Evolutionary conservation across 106 monocot species (phyloP).

Genomic region (Dendrobium catenatum): DNA sequence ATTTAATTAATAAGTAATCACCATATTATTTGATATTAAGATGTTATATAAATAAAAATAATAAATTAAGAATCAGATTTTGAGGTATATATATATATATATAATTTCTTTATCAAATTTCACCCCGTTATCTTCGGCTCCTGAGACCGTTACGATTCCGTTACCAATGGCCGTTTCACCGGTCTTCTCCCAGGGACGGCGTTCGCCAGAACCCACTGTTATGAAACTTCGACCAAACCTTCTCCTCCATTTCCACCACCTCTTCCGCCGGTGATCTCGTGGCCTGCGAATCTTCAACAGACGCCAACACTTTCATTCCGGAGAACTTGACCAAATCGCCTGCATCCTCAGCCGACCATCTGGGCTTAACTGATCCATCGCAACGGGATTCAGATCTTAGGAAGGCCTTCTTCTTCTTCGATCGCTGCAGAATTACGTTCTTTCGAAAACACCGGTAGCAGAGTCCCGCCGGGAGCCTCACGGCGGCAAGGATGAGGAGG

Average conservation of each 20-base stretch:
- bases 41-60: no score
- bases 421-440: background rate
- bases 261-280: constrained; percentile 23
- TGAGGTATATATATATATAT: no score
- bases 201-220: constrained; percentile 77
- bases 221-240: constrained; percentile 56
- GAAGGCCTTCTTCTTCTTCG: constrained; percentile 1
- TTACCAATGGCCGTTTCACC: background rate
- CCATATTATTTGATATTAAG: no score
- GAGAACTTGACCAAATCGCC: background rate
- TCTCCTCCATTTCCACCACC: constrained; percentile 45
- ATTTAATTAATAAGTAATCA: no score
- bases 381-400: background rate
- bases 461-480: constrained; percentile 35
- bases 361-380: no score
- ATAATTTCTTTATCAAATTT: no score
- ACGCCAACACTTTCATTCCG: background rate
- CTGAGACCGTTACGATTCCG: no score
- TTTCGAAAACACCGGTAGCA: constrained; percentile 20
- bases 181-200: constrained; percentile 35
- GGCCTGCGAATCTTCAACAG: constrained; percentile 5
- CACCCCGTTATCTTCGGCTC: no score
- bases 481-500: constrained; percentile 38
- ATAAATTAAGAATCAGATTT: no score
- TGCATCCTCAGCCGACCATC: background rate